Evolutionary conservation across 2,329 filamentous ascomycete species (phyloP), one percentile per base, ranked within the genome.

Genomic region (Aspergillus sp.): DNA sequence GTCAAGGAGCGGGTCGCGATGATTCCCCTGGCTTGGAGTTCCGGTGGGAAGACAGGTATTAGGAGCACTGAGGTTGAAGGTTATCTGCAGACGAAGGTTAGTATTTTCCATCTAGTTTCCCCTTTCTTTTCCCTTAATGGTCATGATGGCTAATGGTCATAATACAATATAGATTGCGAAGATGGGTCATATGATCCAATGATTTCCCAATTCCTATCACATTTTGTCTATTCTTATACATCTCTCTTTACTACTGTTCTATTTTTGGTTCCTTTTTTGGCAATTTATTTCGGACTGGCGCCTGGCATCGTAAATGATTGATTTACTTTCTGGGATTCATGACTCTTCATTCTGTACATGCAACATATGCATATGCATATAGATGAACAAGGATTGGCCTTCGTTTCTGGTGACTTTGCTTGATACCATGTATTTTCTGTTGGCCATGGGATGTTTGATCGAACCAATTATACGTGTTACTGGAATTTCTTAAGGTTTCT

Each of bases 1-100:
- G 93, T 98, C 2, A 86, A 79, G 55, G 91, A 97, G 69, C 74
- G 93, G 41, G 90, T 98, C 8, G 84, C 90, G 1, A 98, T 98
- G 93, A 83, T 98, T 48, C 93, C 93, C 3, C 65, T 97, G 50
- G 90, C 88, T 7, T 98, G 93, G 93, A 86, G 86, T 62, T 79
- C 77, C 6, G 88, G 86, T 1, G 80, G 81, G 4, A 80, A 82
- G 57, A 83, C 83, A 36, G 93, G 93, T 0, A 88, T 97, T 52
- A 80, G 81, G 50, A 91, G 91, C 60, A 79, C 83, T 45, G 93
- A 98, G 70, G 86, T 97, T 41, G 88, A 95, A 58, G 89, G 87
- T 5, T 98, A 98, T 73, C 72, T 98, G 52, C 87, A 85, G 66
- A 96, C 93, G 2, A 98, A 98, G 83, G 88, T 91, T 62, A 64